Evolutionary conservation across 768 basidiomycete genomes (phyloP).

Genomic region (Lactarius sanguifluus): DNA sequence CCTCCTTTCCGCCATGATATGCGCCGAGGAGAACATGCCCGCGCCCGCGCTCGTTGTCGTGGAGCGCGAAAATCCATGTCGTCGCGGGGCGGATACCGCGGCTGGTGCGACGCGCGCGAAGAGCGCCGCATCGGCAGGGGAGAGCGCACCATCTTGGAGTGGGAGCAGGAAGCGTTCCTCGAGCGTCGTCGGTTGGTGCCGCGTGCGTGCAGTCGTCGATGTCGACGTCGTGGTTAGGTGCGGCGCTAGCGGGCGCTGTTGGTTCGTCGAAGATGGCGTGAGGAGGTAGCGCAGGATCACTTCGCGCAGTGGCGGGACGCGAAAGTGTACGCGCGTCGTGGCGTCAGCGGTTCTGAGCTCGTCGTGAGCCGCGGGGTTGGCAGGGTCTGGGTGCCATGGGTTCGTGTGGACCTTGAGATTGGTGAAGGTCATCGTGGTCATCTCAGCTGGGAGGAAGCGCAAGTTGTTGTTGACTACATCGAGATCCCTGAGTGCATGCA

Average conservation of each 20-base stretch:
- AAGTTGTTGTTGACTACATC: conserved; percentile 28
- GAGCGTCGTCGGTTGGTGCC: conserved; percentile 16
- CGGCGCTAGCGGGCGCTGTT: not conserved
- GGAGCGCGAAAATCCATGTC: conserved; percentile 24
- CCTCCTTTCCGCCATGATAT: not conserved
- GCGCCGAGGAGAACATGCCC: conserved; percentile 7
- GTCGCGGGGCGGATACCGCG: conserved; percentile 20
- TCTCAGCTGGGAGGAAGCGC: conserved; percentile 28
- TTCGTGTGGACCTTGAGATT: conserved; percentile 28
- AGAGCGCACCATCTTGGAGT: conserved; percentile 21
- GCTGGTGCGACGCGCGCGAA: conserved; percentile 20
- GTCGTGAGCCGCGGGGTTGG: not conserved
- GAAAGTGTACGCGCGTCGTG: conserved; percentile 7
- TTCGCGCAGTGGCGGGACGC: conserved; percentile 27
- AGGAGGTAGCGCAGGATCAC: conserved; percentile 27
- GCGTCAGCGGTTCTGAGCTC: not conserved
- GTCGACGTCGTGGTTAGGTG: not conserved
- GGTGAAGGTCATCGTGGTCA: conserved; percentile 22
- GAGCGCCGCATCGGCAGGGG: conserved; percentile 17
- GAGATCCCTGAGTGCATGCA: conserved; percentile 24
- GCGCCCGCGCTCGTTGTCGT: conserved; percentile 18
- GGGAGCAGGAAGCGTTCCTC: conserved; percentile 24
- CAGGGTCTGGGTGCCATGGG: conserved; percentile 24
- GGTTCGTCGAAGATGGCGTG: conserved; percentile 13
- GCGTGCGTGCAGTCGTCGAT: not conserved